Evolutionary conservation across 2,329 filamentous ascomycete genomes (phyloP), one percentile per base, ranked within the genome.

Genomic region (Zasmidium citrigriseum): DNA sequence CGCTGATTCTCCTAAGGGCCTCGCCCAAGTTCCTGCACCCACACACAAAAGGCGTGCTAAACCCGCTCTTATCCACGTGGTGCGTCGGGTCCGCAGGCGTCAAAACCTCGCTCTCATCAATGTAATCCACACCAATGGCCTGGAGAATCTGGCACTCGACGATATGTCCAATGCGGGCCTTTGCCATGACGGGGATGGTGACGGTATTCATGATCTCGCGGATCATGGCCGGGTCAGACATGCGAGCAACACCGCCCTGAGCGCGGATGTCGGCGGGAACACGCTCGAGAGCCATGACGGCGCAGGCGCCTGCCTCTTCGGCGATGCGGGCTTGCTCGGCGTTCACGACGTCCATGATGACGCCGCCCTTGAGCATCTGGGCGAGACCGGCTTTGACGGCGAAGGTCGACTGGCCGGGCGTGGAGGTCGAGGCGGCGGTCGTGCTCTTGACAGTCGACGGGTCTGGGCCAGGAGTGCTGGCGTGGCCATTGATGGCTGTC

Each of bases 301-400:
- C 95, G 68, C 87, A 90, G 62, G 95, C 95, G 63, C 95, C 95
- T 61, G 95, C 93, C 76, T 98, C 93, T 78, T 99, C 95, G 74
- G 95, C 95, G 75, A 99, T 97, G 78, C 91, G 91, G 63, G 95
- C 86, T 80, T 90, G 93, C 73, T 91, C 89, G 23, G 92, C 90
- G 75, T 93, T 91, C 64, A 96, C 91, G 58, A 98, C 95, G 78
- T 99, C 95, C 95, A 99, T 99, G 78, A 99, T 99, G 66, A 99
- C 95, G 71, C 95, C 95, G 74, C 95, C 95, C 83, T 98, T 97
- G 78, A 98, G 82, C 95, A 99, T 99, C 78, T 96, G 90, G 22
- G 95, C 95, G 65, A 99, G 83, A 59, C 93, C 95, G 54, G 91
- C 89, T 85, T 99, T 99, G 83, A 97, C 88, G 67, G 88, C 88